A percentile compares a stretch with the other conserved stretches of the same genome.
Evolutionary conservation across 164 flowering plant species (phyloP).

Genomic region (Platanus orientalis): DNA sequence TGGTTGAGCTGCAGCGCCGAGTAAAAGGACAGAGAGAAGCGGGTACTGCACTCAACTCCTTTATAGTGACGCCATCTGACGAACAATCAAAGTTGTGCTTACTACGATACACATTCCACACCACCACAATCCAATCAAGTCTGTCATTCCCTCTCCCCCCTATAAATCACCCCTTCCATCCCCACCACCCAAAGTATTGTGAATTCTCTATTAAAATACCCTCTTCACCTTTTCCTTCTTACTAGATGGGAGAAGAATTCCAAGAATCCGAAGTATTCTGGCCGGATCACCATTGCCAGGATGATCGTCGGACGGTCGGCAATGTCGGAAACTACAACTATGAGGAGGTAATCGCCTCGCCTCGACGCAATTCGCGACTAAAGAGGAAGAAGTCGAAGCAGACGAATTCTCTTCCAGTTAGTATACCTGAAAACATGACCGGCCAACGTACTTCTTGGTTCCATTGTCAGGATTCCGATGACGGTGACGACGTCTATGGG

Average conservation of each 20-base stretch:
- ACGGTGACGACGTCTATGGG: conserved; percentile 22
- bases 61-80: conserved; percentile 15
- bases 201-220: background rate
- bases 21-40: background rate
- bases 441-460: background rate
- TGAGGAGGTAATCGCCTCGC: too few relatives aligned
- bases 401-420: background rate
- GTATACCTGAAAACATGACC: background rate
- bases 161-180: conserved; percentile 8
- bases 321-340: too few relatives aligned
- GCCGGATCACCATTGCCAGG: background rate
- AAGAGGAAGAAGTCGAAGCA: background rate
- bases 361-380: too few relatives aligned
- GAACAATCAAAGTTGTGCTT: conserved; percentile 4
- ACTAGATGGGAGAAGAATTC: conserved; percentile 26
- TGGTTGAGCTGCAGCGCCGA: too few relatives aligned
- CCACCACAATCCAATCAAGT: background rate
- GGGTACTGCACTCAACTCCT: conserved; percentile 15
- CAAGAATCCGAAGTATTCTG: conserved; percentile 34
- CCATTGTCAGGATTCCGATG: background rate
- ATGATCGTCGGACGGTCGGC: background rate
- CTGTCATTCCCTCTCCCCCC: background rate
- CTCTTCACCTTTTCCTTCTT: background rate
- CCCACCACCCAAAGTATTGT: background rate
- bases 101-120: background rate